Conservation (phyloP, 169 alveolate genomes). For the Plasmodium knowlesi region DNA sequence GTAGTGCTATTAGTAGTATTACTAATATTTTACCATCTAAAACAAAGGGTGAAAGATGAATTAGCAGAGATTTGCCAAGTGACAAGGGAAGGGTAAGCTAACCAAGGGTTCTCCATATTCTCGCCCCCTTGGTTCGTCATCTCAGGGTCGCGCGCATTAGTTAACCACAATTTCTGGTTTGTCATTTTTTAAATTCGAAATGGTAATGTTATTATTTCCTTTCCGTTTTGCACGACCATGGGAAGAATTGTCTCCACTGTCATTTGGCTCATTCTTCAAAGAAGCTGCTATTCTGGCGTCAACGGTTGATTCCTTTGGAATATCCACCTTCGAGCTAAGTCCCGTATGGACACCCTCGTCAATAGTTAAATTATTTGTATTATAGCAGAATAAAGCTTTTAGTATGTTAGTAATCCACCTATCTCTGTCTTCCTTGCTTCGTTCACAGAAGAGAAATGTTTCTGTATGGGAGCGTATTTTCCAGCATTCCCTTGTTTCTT, state of each 20-base stretch:
- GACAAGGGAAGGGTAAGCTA: not conserved
- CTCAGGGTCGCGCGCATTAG: not conserved
- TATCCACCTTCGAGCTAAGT: not conserved
- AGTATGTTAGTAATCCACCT: constrained; percentile 53
- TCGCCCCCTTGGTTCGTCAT: not conserved
- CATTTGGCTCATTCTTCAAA: not conserved
- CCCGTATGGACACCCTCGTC: constrained; percentile 1
- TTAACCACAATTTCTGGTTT: constrained; percentile 34
- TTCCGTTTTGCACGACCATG: constrained; percentile 4
- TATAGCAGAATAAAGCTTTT: constrained; percentile 69
- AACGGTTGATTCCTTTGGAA: constrained; percentile 72
- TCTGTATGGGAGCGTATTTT: constrained; percentile 26
- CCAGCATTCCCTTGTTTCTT: constrained; percentile 75
- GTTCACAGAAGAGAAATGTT: constrained; percentile 49
- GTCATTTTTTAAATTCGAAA: constrained; percentile 26
- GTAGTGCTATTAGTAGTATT: not conserved
- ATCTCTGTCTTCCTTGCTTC: constrained; percentile 68
- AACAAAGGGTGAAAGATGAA: not conserved
- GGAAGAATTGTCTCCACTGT: not conserved
- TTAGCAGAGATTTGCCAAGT: not conserved
- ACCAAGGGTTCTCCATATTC: not conserved
- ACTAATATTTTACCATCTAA: not conserved
- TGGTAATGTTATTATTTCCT: constrained; percentile 26
- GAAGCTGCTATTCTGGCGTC: constrained; percentile 24
- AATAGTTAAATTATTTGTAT: constrained; percentile 66